Evolutionary conservation across 1,284 basidiomycete genomes (phyloP).

Genomic region (Trametes versicolor): DNA sequence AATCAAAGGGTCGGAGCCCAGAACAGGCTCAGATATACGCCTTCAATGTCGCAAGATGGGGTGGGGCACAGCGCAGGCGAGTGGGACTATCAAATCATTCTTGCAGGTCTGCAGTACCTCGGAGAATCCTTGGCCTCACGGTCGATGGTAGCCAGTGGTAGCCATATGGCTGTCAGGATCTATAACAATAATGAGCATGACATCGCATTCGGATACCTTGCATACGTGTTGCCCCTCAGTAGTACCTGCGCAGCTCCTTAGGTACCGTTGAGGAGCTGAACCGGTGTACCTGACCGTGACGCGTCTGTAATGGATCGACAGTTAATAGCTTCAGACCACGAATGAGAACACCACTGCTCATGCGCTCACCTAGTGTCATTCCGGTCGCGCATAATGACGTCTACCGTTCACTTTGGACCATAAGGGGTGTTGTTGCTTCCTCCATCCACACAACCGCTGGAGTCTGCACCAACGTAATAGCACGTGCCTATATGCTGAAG

Average conservation of each 20-base stretch:
- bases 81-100: background rate
- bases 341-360: background rate
- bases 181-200: no score
- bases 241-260: background rate
- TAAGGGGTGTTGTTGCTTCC: background rate
- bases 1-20: background rate
- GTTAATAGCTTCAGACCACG: background rate
- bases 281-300: background rate
- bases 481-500: constrained; percentile 1
- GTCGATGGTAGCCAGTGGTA: no score
- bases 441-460: background rate
- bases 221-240: no score
- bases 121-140: background rate
- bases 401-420: background rate
- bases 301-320: constrained; percentile 4
- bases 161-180: no score
- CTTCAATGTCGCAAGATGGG: background rate
- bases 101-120: constrained; percentile 1
- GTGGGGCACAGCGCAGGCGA: background rate
- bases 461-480: constrained; percentile 11
- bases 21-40: background rate
- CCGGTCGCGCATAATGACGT: background rate
- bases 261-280: background rate
- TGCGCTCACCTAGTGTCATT: constrained; percentile 2
- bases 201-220: no score